Evolutionary conservation across 805 yeast species (phyloP).

Genomic region (Candida succiphila): DNA sequence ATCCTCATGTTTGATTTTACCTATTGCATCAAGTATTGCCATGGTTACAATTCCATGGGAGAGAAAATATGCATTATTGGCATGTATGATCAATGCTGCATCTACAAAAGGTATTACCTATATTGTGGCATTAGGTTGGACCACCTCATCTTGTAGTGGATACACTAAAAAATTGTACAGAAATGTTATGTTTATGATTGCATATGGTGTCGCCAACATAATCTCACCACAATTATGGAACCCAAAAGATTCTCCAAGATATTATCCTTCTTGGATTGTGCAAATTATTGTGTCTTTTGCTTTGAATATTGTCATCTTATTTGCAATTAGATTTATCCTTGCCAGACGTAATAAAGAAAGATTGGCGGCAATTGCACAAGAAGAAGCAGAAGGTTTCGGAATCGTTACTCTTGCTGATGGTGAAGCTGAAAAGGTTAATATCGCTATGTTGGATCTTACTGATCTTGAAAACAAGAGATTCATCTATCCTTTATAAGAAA

Average conservation of each 20-base stretch:
- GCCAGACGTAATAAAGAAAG: constrained; percentile 34
- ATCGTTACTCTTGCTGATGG: constrained; percentile 6
- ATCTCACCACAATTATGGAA: constrained; percentile 51
- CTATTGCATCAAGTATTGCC: constrained; percentile 4
- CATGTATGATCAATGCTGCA: neutral
- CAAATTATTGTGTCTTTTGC: constrained; percentile 43
- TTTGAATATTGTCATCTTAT: constrained; percentile 31
- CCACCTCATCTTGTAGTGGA: constrained; percentile 27
- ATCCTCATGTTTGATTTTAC: constrained; percentile 8
- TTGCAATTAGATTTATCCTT: constrained; percentile 35
- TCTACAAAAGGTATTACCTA: neutral
- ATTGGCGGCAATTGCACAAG: constrained; percentile 10
- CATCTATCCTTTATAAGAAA: constrained; percentile 38
- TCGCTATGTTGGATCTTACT: constrained; percentile 41
- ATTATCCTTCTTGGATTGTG: constrained; percentile 41
- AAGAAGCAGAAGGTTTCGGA: constrained; percentile 1
- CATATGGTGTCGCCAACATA: constrained; percentile 38
- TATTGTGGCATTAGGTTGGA: constrained; percentile 17
- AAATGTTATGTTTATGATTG: constrained; percentile 36
- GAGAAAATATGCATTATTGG: neutral
- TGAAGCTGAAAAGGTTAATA: constrained; percentile 19
- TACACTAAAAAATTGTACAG: constrained; percentile 42
- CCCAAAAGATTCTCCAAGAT: constrained; percentile 37
- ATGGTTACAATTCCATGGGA: neutral
- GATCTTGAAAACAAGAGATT: constrained; percentile 42